Evolutionary conservation across 208 protist species (phyloP).

Genomic region (Strigomonas galati): DNA sequence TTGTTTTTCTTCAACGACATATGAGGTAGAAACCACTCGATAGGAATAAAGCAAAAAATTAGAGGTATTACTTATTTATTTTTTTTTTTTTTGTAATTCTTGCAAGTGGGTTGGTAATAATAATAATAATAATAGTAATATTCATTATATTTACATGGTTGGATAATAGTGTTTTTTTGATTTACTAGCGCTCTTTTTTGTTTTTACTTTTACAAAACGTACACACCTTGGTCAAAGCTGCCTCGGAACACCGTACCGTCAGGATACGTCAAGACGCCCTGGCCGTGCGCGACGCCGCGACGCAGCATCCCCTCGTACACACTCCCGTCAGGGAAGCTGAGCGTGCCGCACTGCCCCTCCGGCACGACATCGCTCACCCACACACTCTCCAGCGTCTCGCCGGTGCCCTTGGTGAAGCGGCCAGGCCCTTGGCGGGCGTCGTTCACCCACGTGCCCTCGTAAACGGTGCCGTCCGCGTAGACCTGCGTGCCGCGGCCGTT

Average conservation of each 20-base stretch:
- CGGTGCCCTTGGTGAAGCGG: constrained; percentile 43
- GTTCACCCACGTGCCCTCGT: constrained; percentile 74
- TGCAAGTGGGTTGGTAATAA: neutral
- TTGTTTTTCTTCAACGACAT: too few relatives aligned
- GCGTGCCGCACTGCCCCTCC: constrained; percentile 46
- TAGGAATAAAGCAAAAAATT: too few relatives aligned
- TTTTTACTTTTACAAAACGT: constrained; percentile 45
- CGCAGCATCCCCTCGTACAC: constrained; percentile 71
- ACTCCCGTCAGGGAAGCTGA: constrained; percentile 66
- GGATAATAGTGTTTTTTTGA: neutral
- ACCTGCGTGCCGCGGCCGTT: constrained; percentile 59
- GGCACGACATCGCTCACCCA: constrained; percentile 50
- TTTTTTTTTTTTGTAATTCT: neutral
- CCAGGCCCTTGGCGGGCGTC: constrained; percentile 72
- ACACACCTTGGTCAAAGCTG: constrained; percentile 63
- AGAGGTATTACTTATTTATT: neutral
- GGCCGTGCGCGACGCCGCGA: constrained; percentile 66
- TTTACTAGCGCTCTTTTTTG: neutral
- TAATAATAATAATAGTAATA: too few relatives aligned
- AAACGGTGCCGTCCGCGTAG: constrained; percentile 74
- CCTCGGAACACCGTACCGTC: constrained; percentile 83
- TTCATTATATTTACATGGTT: too few relatives aligned
- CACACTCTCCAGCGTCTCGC: constrained; percentile 61
- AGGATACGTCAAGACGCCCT: constrained; percentile 65
- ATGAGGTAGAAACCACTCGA: too few relatives aligned